Percentiles rank a stretch among this genome's conserved stretches.
Evolutionary conservation across 2,329 filamentous ascomycete species (phyloP).

Genomic region (Colletotrichum spinosum): DNA sequence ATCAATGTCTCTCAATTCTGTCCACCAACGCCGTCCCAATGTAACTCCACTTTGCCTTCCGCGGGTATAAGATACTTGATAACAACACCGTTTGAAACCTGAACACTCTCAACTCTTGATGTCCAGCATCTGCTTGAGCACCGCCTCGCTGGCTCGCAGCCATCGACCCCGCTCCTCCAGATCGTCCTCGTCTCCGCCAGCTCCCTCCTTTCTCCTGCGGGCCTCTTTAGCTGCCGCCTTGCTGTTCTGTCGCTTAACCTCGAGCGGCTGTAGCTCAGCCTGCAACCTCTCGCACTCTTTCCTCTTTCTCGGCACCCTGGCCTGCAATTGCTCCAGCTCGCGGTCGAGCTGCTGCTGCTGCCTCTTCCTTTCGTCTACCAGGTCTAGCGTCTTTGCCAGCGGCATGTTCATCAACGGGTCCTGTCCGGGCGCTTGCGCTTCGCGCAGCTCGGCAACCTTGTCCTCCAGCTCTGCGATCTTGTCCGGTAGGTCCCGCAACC

Average conservation of each 20-base stretch:
- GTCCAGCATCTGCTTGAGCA: slow-evolving; percentile 72
- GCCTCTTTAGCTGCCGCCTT: slow-evolving; percentile 78
- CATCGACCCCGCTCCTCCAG: slow-evolving; percentile 81
- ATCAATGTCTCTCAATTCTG: background rate
- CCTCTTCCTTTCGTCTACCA: slow-evolving; percentile 63
- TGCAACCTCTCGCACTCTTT: slow-evolving; percentile 76
- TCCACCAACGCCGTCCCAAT: slow-evolving; percentile 12
- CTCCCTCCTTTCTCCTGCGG: slow-evolving; percentile 73
- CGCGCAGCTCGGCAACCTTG: slow-evolving; percentile 58
- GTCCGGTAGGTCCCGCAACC: slow-evolving; percentile 62
- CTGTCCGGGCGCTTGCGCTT: slow-evolving; percentile 50
- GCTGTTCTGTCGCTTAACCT: slow-evolving; percentile 73
- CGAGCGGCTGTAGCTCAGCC: slow-evolving; percentile 75
- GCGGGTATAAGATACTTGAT: slow-evolving; percentile 26
- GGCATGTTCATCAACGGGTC: slow-evolving; percentile 65
- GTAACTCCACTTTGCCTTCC: slow-evolving; percentile 9
- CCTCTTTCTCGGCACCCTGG: slow-evolving; percentile 72
- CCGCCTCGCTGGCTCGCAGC: slow-evolving; percentile 76
- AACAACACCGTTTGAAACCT: slow-evolving; percentile 13
- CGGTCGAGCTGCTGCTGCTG: slow-evolving; percentile 69
- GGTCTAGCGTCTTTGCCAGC: slow-evolving; percentile 65
- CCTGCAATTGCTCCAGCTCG: slow-evolving; percentile 72
- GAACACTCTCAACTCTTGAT: slow-evolving; percentile 52
- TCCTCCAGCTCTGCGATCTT: slow-evolving; percentile 62
- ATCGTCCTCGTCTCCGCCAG: slow-evolving; percentile 77